Base-by-base conservation (phyloP, 1,284 basidiomycete genomes). In the Malassezia psittaci region DNA sequence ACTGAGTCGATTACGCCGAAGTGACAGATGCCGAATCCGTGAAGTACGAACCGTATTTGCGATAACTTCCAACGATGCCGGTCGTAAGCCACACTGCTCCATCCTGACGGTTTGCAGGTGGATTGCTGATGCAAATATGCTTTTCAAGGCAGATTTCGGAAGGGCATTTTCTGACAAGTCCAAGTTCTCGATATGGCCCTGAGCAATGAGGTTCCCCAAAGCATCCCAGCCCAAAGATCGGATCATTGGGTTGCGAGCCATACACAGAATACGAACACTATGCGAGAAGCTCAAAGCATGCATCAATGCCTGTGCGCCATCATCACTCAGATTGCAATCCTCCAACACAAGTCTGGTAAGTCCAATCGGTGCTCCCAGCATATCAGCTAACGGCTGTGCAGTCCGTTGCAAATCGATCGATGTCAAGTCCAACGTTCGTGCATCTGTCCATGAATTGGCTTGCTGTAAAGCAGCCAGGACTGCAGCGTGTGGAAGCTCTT, bases 251-350 rank as follows among this genome's bases (percentile, higher is more conserved):
- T 96, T 96, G 18, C 87, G 87, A 2, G 89, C 85, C 18, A 98
- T 78, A 9, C 87, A 90, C 19, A 96, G 79, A 65, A 85, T 87
- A 1, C 86, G 85, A 32, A 96, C 78, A 0, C 84, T 83, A 18
- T 83, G 83, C 16, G 87, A 86, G 45, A 96, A 86, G 50, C 96
- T 82, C 1, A 98, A 80, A 0, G 90, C 83, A 71, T 96, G 91
- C 0, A 96, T 78, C 16, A 96, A 83, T 0, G 88, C 87, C 77
- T 94, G 94, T 52, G 96, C 75, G 42, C 82, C 83, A 85, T 61
- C 63, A 40, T 71, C 67, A 15, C 65, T 67, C 13, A 74, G 52
- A 1, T 56, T 55, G 34, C 72, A 74, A 46, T 68, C 67, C 44
- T 73, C 72, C 34, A 74, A 57, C 5, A 69, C 58, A 16, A 74